Percentiles rank a stretch among this genome's conserved stretches.
Evolutionary conservation across 2,329 filamentous ascomycete species (phyloP).

Genomic region (Alternaria gaisen): DNA sequence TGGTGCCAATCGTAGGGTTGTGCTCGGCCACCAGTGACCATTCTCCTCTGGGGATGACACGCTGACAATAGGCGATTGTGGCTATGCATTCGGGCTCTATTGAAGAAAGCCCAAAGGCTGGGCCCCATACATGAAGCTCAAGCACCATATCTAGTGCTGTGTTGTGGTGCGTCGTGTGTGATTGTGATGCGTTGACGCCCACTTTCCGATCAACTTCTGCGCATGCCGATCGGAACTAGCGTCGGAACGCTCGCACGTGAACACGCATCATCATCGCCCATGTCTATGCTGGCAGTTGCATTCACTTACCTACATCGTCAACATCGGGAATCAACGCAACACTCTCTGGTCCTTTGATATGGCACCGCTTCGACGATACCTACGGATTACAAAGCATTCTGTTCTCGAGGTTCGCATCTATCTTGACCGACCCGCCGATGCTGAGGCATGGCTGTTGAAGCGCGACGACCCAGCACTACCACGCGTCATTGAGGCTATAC

Average conservation of each 20-base stretch:
- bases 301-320: not conserved
- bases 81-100: constrained; percentile 92
- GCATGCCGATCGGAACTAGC: constrained; percentile 17
- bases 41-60: constrained; percentile 64
- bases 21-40: constrained; percentile 54
- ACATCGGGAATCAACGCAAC: not conserved
- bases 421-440: constrained; percentile 86
- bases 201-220: constrained; percentile 11
- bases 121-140: constrained; percentile 88
- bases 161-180: constrained; percentile 6
- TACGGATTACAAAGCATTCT: constrained; percentile 90
- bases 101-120: constrained; percentile 86
- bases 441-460: constrained; percentile 83
- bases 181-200: not conserved
- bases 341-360: constrained; percentile 57
- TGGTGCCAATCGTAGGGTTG: constrained; percentile 75
- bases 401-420: constrained; percentile 98
- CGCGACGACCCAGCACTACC: constrained; percentile 78
- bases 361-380: constrained; percentile 87
- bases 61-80: constrained; percentile 77
- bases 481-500: constrained; percentile 83
- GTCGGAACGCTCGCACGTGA: constrained; percentile 32
- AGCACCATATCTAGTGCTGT: constrained; percentile 57
- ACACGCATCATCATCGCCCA: constrained; percentile 22
- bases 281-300: not conserved